These are phyloP conservation scores for Cyberlindnera petersonii DNA, from an alignment of 805 yeast species.

Conservation along the genomic window DNA sequence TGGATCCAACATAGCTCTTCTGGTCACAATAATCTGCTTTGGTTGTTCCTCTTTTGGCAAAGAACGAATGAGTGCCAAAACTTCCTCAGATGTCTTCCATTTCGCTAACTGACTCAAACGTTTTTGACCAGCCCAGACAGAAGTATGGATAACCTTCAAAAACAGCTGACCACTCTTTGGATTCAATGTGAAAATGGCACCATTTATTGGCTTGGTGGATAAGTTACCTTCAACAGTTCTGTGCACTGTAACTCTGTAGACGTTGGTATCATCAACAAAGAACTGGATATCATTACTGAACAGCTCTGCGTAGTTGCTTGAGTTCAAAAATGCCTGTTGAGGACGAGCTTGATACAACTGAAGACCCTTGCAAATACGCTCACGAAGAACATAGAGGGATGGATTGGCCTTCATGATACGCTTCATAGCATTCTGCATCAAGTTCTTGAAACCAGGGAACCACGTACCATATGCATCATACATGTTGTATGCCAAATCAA, in stretches of 20 bases:
- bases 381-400: slow-evolving; percentile 84
- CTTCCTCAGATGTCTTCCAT: slow-evolving; percentile 98
- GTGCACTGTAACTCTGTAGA: slow-evolving; percentile 88
- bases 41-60: slow-evolving; percentile 94
- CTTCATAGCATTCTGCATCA: slow-evolving; percentile 86
- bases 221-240: slow-evolving; percentile 89
- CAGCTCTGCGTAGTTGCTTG: slow-evolving; percentile 85
- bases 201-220: slow-evolving; percentile 89
- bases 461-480: slow-evolving; percentile 96
- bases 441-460: slow-evolving; percentile 91
- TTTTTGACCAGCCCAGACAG: slow-evolving; percentile 97
- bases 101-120: slow-evolving; percentile 89
- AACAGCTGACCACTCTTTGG: slow-evolving; percentile 90
- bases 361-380: slow-evolving; percentile 88
- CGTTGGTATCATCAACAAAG: slow-evolving; percentile 91
- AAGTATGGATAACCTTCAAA: slow-evolving; percentile 84
- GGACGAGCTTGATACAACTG: slow-evolving; percentile 93
- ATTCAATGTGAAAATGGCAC: slow-evolving; percentile 84
- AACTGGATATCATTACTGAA: slow-evolving; percentile 80
- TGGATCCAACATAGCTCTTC: slow-evolving; percentile 92
- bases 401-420: slow-evolving; percentile 95
- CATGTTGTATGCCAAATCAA: slow-evolving; percentile 93
- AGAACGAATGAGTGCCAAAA: slow-evolving; percentile 84
- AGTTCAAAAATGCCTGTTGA: slow-evolving; percentile 84
- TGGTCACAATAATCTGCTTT: slow-evolving; percentile 80